A percentile compares a stretch with the other conserved stretches of the same genome.
Evolutionary conservation across 441 rosid species (phyloP).

Genomic region (Mallotus japonicus): DNA sequence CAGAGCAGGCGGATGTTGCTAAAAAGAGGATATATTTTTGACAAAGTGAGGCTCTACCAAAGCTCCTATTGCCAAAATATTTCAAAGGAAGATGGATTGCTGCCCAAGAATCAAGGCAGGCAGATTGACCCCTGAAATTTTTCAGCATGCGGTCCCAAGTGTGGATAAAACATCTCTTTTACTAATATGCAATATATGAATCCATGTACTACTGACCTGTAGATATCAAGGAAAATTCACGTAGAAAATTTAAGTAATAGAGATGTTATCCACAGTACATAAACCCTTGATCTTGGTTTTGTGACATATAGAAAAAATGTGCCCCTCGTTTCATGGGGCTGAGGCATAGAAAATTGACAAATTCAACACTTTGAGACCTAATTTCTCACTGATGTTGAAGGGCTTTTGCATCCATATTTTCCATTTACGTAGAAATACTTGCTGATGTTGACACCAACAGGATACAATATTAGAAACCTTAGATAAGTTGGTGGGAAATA

Average conservation of each 20-base stretch:
- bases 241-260: not conserved
- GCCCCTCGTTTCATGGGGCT: not conserved
- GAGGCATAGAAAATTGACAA: no score
- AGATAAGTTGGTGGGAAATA: not conserved
- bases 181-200: not conserved
- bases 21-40: no score
- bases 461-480: not conserved
- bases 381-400: not conserved
- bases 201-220: not conserved
- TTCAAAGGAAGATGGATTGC: no score
- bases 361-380: no score
- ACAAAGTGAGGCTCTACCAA: no score
- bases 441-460: not conserved
- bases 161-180: no score
- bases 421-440: not conserved
- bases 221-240: not conserved
- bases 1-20: no score
- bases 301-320: not conserved
- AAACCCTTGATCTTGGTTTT: constrained; percentile 9
- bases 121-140: no score
- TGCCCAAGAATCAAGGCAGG: no score
- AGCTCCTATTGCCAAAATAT: no score
- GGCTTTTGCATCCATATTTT: not conserved
- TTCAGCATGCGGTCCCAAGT: no score
- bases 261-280: not conserved